Conservation (phyloP, 305 asterid species). For the Fraxinus ornus region DNA sequence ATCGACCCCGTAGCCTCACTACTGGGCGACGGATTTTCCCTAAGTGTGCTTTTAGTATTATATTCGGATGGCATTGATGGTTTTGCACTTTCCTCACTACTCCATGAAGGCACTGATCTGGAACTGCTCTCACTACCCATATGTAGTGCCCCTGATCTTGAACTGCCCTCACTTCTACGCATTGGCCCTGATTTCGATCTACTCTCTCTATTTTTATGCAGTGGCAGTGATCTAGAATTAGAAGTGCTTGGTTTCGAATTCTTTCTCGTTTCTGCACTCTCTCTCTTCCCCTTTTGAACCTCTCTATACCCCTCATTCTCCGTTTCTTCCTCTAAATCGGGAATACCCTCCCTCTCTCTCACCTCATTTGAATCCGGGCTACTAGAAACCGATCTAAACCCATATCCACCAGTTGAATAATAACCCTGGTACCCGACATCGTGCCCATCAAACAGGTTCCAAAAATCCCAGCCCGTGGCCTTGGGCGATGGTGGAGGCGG, state of each 20-base stretch:
- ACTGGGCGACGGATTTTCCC: conserved; percentile 26
- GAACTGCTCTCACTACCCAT: conserved; percentile 17
- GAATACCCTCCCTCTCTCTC: conserved; percentile 95
- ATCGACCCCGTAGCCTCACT: conserved; percentile 45
- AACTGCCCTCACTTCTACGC: conserved; percentile 39
- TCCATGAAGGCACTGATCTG: conserved; percentile 39
- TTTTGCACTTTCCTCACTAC: conserved; percentile 47
- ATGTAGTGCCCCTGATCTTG: conserved; percentile 22
- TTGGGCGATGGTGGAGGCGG: conserved; percentile 90
- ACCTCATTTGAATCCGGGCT: conserved; percentile 91
- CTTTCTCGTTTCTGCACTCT: conserved; percentile 35
- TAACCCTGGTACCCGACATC: conserved; percentile 46
- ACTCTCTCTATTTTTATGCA: conserved; percentile 24
- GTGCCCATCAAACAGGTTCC: conserved; percentile 63
- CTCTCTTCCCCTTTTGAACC: conserved; percentile 33
- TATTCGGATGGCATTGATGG: conserved; percentile 36
- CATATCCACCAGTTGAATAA: conserved; percentile 38
- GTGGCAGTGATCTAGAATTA: conserved; percentile 36
- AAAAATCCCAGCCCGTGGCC: conserved; percentile 73
- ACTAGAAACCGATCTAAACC: conserved; percentile 51
- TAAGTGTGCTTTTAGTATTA: conserved; percentile 28
- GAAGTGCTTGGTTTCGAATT: conserved; percentile 38
- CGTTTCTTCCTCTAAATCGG: conserved; percentile 95
- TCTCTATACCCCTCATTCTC: conserved; percentile 62
- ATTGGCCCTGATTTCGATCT: conserved; percentile 36